Conservation (phyloP, 2,329 filamentous ascomycete genomes). For the Aspergillus sp. region DNA sequence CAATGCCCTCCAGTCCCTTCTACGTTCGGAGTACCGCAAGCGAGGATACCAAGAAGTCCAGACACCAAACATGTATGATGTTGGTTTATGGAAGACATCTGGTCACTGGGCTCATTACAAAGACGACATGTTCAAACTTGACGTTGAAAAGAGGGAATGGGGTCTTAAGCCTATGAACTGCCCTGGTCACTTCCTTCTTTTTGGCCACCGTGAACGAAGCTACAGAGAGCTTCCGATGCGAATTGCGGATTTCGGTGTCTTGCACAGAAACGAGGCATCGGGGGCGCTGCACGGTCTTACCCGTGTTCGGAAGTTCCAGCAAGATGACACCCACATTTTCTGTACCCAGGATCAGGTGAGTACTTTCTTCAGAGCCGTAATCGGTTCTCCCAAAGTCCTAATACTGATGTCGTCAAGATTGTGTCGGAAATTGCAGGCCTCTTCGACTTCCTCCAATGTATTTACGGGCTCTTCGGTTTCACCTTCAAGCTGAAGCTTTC, state of each 20-base stretch:
- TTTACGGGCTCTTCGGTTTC: conserved; percentile 83
- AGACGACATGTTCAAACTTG: conserved; percentile 93
- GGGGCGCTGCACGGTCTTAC: conserved; percentile 89
- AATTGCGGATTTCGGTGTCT: conserved; percentile 91
- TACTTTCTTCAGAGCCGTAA: neutral
- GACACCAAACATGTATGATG: conserved; percentile 95
- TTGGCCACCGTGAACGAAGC: conserved; percentile 77
- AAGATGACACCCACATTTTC: conserved; percentile 97
- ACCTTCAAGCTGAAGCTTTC: conserved; percentile 94
- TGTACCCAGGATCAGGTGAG: conserved; percentile 73
- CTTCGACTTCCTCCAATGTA: conserved; percentile 80
- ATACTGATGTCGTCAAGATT: conserved; percentile 44
- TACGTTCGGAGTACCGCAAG: conserved; percentile 86
- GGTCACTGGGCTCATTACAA: conserved; percentile 94
- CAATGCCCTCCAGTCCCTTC: conserved; percentile 78
- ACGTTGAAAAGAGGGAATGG: conserved; percentile 77
- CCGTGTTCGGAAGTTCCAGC: conserved; percentile 88
- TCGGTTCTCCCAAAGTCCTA: neutral
- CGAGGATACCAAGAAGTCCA: conserved; percentile 94
- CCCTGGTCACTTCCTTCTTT: conserved; percentile 88
- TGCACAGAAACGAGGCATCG: conserved; percentile 93
- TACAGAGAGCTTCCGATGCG: conserved; percentile 89
- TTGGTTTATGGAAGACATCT: conserved; percentile 87
- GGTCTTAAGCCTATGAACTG: conserved; percentile 98
- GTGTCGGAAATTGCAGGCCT: conserved; percentile 73